A percentile compares a stretch with the other conserved stretches of the same genome.
phyloP scores from a whole-genome alignment of 1,139 yeast genomes.

The Suhomyces panamericanus region DNA sequence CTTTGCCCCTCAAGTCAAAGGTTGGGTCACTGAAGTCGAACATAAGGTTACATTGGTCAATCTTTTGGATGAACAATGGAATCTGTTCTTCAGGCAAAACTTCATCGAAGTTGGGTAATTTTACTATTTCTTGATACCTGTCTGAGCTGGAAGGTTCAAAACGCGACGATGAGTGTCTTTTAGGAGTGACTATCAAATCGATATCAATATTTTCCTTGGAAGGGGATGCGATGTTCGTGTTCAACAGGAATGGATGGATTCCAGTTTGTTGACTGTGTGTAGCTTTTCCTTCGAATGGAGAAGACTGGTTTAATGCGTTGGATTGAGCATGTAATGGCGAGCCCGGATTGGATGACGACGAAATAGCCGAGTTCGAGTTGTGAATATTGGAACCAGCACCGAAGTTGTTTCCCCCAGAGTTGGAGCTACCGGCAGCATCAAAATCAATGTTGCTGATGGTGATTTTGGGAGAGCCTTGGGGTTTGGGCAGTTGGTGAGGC shows the following conservation, averaged over 20 bases:
- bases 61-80: conserved; percentile 78
- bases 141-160: conserved; percentile 78
- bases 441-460: conserved; percentile 24
- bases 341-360: conserved; percentile 34
- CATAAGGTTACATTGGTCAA: conserved; percentile 91
- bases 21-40: conserved; percentile 95
- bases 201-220: conserved; percentile 46
- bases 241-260: conserved; percentile 35
- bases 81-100: conserved; percentile 85
- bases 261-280: conserved; percentile 31
- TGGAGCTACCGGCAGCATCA: conserved; percentile 17
- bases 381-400: conserved; percentile 22
- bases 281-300: conserved; percentile 19
- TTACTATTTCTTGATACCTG: conserved; percentile 65
- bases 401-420: conserved; percentile 21
- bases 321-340: conserved; percentile 20
- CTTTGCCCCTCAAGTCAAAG: conserved; percentile 88
- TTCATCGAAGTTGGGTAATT: conserved; percentile 86
- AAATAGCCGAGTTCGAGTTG: conserved; percentile 24
- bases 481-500: conserved; percentile 17
- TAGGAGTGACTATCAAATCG: conserved; percentile 63
- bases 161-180: conserved; percentile 90
- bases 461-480: conserved; percentile 30
- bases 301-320: conserved; percentile 1
- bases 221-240: conserved; percentile 47